Base-by-base conservation (phyloP, 768 basidiomycete genomes). In the Cubamyces sp. region DNA sequence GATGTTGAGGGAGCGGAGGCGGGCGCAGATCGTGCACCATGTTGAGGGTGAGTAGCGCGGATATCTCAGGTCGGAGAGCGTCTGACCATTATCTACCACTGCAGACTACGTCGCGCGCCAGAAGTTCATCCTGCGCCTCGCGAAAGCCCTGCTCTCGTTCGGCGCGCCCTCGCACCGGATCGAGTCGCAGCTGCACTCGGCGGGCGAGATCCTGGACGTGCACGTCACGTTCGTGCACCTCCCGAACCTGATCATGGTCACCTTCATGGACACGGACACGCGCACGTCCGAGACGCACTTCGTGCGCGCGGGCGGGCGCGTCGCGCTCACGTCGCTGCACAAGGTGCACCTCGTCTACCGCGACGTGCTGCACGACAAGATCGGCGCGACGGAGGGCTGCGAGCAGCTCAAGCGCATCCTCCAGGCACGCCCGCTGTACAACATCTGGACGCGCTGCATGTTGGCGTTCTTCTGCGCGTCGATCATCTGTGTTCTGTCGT, bases 101-200 rank as follows among this genome's bases (percentile, higher is more conserved):
- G n/a, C 53, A 65, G 61, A 64, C 37, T 61, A 60, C 43, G 46
- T 57, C 26, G 39, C 59, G 43, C 51, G 71, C n/a, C 67, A 79
- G 53, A 86, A 88, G 56, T 97, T 97, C 77, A 81, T 97, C 52
- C 78, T 96, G 68, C 88, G 88, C 71, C 83, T 97, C 25, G 92
- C 93, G 2, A 90, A 92, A 71, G 91, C 92, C 12, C 82, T 98
- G 60, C 84, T 98, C 72, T 82, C 87, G n/a, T 96, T 92, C 72
- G 95, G 95, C 19, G 91, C 94, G n/a, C 94, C 94, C 1, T 94
- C 93, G 21, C 96, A 97, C 74, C 84, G 96, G 19, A 89, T 96
- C 64, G 94, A 96, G 76, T 87, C 92, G 0, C 94, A 96, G 72
- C 83, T 98, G 42, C 81, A 82, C 61, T 85, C 91, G 4, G 93